Evolutionary conservation across 2,329 filamentous ascomycete species (phyloP).

Genomic region (Claviceps digitariae): DNA sequence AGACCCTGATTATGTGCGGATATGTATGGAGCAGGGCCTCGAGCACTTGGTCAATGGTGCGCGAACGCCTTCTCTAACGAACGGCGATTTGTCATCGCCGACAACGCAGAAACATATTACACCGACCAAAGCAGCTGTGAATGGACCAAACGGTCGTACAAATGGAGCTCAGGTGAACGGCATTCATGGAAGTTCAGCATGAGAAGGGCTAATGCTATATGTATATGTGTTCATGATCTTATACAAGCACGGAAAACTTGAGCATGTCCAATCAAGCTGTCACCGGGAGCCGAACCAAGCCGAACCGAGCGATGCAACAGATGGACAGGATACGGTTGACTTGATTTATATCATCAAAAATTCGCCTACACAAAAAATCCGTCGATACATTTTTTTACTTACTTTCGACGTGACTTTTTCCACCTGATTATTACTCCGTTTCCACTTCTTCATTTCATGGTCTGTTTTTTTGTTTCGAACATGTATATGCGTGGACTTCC

Average conservation of each 20-base stretch:
- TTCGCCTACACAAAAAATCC: not conserved
- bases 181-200: slow-evolving; percentile 12
- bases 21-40: slow-evolving; percentile 45
- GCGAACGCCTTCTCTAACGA: slow-evolving; percentile 29
- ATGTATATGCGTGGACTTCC: not conserved
- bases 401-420: slow-evolving; percentile 5
- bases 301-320: not conserved
- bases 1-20: slow-evolving; percentile 41
- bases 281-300: not conserved
- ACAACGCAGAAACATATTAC: slow-evolving; percentile 21
- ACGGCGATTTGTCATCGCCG: slow-evolving; percentile 35
- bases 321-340: not conserved
- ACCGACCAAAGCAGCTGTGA: slow-evolving; percentile 14
- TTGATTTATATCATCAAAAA: not conserved
- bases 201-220: not conserved
- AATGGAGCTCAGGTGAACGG: slow-evolving; percentile 18
- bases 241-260: not conserved
- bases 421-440: not conserved
- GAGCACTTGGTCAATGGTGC: slow-evolving; percentile 36
- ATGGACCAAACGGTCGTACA: slow-evolving; percentile 17
- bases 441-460: not conserved
- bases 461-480: not conserved
- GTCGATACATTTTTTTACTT: not conserved
- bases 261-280: not conserved
- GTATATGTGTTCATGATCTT: not conserved